These are phyloP conservation scores for Hypoxylon sp. DNA, from an alignment of 2,329 filamentous ascomycete species.

Conservation along the genomic window DNA sequence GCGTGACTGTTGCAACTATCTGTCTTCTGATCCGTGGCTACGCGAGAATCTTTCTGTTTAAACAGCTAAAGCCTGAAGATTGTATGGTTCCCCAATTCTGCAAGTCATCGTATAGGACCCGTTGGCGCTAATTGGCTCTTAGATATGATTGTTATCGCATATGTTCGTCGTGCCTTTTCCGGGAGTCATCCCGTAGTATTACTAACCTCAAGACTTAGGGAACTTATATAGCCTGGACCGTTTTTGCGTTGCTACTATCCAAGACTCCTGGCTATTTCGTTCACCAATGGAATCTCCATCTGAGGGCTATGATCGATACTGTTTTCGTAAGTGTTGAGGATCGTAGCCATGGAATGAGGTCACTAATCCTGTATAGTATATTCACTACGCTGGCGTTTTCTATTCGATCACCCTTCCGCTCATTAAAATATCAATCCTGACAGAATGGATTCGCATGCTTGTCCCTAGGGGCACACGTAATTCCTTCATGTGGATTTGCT, in stretches of 20 bases:
- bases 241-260: slow-evolving; percentile 12
- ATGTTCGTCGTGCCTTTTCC: slow-evolving; percentile 14
- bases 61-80: slow-evolving; percentile 36
- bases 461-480: slow-evolving; percentile 48
- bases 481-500: slow-evolving; percentile 46
- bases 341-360: not conserved
- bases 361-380: slow-evolving; percentile 37
- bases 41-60: slow-evolving; percentile 33
- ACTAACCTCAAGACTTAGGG: slow-evolving; percentile 13
- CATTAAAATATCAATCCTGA: slow-evolving; percentile 58
- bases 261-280: slow-evolving; percentile 53
- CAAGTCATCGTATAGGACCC: not conserved
- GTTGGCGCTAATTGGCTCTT: slow-evolving; percentile 18
- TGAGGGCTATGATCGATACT: slow-evolving; percentile 48
- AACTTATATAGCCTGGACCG: slow-evolving; percentile 24
- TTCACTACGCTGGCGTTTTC: slow-evolving; percentile 50
- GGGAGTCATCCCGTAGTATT: not conserved
- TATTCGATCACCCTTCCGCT: slow-evolving; percentile 56
- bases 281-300: slow-evolving; percentile 53
- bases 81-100: slow-evolving; percentile 17
- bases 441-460: slow-evolving; percentile 57
- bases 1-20: slow-evolving; percentile 29
- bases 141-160: slow-evolving; percentile 32
- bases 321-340: slow-evolving; percentile 47
- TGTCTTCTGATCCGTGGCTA: slow-evolving; percentile 32